Evolutionary conservation across 441 rosid species (phyloP).

Genomic region (Isatis lusitanica): DNA sequence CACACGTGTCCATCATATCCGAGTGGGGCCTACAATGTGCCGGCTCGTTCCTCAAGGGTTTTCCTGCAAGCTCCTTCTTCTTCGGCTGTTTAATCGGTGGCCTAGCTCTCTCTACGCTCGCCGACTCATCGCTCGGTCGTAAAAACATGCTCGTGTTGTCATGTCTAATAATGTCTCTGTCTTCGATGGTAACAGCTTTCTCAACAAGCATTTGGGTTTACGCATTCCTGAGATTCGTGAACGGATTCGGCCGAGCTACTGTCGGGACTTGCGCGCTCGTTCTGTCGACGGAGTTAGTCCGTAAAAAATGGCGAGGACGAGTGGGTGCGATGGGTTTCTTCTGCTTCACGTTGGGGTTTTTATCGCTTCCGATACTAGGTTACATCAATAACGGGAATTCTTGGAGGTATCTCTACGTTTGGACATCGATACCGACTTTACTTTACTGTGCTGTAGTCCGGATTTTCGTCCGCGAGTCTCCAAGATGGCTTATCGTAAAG

Average conservation of each 20-base stretch:
- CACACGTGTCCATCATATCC: constrained; percentile 46
- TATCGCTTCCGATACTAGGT: constrained; percentile 61
- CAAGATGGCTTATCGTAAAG: constrained; percentile 66
- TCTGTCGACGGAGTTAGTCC: constrained; percentile 63
- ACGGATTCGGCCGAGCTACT: constrained; percentile 67
- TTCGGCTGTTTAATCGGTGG: constrained; percentile 71
- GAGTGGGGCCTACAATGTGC: constrained; percentile 62
- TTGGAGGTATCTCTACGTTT: constrained; percentile 64
- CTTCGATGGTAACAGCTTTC: constrained; percentile 50
- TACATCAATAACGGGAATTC: constrained; percentile 49
- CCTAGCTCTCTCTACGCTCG: constrained; percentile 53
- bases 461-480: constrained; percentile 59
- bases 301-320: constrained; percentile 61
- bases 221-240: constrained; percentile 49
- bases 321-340: constrained; percentile 64
- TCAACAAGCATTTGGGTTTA: constrained; percentile 65
- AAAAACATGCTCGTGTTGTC: constrained; percentile 66
- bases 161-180: constrained; percentile 52
- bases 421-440: constrained; percentile 57
- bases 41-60: constrained; percentile 50
- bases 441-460: constrained; percentile 42
- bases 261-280: constrained; percentile 66
- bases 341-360: constrained; percentile 57
- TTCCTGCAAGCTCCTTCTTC: constrained; percentile 76
- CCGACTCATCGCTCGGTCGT: constrained; percentile 74